Percentiles rank a stretch among this genome's conserved stretches.
Evolutionary conservation across 306 rosid genomes (phyloP).

Genomic region (Phaseolus lunatus): DNA sequence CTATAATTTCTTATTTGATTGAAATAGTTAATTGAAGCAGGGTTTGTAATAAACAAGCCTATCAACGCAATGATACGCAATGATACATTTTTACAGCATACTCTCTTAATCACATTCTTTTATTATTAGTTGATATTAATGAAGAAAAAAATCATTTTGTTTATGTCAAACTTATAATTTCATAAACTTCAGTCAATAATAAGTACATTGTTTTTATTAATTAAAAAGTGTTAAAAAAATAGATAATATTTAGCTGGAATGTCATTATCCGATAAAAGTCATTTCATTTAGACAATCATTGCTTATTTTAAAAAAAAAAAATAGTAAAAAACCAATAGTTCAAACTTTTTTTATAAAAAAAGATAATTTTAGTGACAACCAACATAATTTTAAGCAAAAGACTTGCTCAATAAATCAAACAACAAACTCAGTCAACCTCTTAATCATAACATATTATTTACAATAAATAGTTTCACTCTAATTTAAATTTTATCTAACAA

Average conservation of each 20-base stretch:
- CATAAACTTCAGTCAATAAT: background rate
- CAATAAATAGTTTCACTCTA: background rate
- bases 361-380: too few species aligned
- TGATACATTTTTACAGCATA: background rate
- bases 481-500: background rate
- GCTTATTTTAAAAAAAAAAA: background rate
- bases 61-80: background rate
- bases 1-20: background rate
- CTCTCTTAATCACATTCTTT: background rate
- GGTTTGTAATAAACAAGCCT: background rate
- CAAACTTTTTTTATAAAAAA: too few species aligned
- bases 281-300: background rate
- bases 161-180: background rate
- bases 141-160: background rate
- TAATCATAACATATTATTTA: too few species aligned
- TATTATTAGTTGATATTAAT: background rate
- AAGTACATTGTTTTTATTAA: background rate
- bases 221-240: background rate
- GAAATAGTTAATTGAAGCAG: background rate
- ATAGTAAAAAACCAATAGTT: too few species aligned
- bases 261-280: too few species aligned
- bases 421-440: too few species aligned
- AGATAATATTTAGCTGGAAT: background rate
- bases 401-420: too few species aligned
- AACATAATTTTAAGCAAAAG: too few species aligned